Percentiles rank a stretch among this genome's conserved stretches.
Conservation (phyloP, 2,329 filamentous ascomycete genomes). For the Pseudogymnoascus sp. region DNA sequence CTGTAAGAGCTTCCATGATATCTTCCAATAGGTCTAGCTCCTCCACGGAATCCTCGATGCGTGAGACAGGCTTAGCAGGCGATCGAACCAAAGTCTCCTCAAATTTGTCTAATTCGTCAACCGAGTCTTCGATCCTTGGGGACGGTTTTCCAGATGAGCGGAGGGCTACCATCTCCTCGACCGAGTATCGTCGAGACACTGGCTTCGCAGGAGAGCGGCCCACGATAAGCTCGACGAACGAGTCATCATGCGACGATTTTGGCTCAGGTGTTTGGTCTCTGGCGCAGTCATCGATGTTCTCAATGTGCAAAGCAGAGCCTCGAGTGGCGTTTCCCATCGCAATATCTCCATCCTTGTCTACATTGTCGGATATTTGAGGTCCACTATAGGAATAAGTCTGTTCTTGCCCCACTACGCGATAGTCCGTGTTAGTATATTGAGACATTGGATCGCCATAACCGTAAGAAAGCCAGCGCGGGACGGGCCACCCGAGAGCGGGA, state of each 20-base stretch:
- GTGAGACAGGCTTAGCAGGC: slow-evolving; percentile 31
- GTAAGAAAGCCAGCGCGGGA: background rate
- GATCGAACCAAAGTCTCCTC: slow-evolving; percentile 13
- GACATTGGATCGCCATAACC: slow-evolving; percentile 2
- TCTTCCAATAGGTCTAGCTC: slow-evolving; percentile 55
- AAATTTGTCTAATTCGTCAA: slow-evolving; percentile 49
- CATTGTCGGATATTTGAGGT: background rate
- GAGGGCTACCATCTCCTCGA: slow-evolving; percentile 25
- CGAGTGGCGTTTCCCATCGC: background rate
- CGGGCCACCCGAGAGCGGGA: slow-evolving; percentile 1
- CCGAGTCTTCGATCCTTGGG: slow-evolving; percentile 47
- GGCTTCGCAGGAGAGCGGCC: slow-evolving; percentile 17
- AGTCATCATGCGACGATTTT: slow-evolving; percentile 20
- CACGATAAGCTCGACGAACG: slow-evolving; percentile 31
- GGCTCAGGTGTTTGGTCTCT: background rate
- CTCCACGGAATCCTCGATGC: slow-evolving; percentile 57
- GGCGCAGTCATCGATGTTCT: background rate
- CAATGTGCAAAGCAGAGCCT: slow-evolving; percentile 1
- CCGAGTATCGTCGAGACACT: slow-evolving; percentile 9
- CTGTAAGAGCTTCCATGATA: slow-evolving; percentile 40
- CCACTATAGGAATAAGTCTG: background rate
- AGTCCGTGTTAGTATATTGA: slow-evolving; percentile 6
- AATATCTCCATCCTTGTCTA: background rate
- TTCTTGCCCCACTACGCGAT: slow-evolving; percentile 5
- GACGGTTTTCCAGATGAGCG: slow-evolving; percentile 20